These are phyloP conservation scores for Diaporthe eres DNA, from an alignment of 2,329 filamentous ascomycete species.

Conservation along the genomic window DNA sequence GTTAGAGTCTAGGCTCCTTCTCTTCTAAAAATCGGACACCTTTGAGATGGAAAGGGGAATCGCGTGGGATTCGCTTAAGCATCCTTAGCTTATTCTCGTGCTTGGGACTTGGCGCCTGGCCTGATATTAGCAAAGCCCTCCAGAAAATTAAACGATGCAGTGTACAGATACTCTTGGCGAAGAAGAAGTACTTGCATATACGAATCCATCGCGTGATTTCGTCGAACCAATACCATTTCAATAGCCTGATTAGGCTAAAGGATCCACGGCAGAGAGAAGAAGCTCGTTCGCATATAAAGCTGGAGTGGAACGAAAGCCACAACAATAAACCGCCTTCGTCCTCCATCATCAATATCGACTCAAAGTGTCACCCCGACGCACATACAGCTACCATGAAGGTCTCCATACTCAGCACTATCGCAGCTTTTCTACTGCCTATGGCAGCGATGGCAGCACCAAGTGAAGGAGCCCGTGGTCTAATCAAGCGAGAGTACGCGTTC, in stretches of 20 bases:
- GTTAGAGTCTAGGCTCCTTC: background rate
- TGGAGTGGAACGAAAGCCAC: background rate
- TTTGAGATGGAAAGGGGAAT: background rate
- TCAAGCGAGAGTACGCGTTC: slow-evolving; percentile 11
- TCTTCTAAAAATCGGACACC: background rate
- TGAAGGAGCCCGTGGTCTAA: background rate
- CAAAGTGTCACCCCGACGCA: background rate
- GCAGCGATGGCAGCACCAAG: background rate
- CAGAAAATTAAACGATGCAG: background rate
- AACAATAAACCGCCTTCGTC: background rate
- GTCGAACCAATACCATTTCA: background rate
- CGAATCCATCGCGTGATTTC: slow-evolving; percentile 17
- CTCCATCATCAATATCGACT: background rate
- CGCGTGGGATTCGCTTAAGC: slow-evolving; percentile 14
- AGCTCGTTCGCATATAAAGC: background rate
- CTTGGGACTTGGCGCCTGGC: slow-evolving; percentile 1
- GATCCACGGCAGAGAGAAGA: background rate
- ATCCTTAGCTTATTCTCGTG: background rate
- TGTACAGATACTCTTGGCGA: slow-evolving; percentile 4
- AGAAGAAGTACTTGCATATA: slow-evolving; percentile 13
- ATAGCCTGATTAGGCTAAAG: background rate
- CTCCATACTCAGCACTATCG: background rate
- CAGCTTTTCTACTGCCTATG: slow-evolving; percentile 3
- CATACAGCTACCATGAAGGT: background rate
- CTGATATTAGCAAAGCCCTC: background rate